Evolutionary conservation across 2,329 filamentous ascomycete species (phyloP), one percentile per base, ranked within the genome.

Genomic region (Monosporascus sp.): DNA sequence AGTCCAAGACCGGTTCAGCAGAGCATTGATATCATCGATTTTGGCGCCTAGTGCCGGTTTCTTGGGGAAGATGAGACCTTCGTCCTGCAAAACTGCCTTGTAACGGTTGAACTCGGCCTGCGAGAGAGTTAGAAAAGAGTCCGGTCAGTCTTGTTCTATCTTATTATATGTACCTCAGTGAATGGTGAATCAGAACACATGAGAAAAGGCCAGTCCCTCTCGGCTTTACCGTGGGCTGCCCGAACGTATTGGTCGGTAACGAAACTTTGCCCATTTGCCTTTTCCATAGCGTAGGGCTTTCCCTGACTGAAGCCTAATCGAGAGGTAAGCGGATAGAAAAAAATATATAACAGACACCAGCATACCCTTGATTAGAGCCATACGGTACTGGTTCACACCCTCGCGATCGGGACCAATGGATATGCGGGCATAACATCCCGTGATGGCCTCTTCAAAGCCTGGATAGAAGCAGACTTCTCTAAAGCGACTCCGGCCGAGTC

Each of bases 391-490:
- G 57, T 88, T 87, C 55, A 86, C 77, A 3, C 87, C 86, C 4
- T 85, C 79, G 11, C 82, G 81, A 66, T 95, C 88, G 14, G 87
- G 80, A 1, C 92, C 93, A 53, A 97, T 83, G 57, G 86, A 89
- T 59, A 97, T 84, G 50, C 94, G 89, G 38, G 87, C 87, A 68
- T 88, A 99, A 70, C 91, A 95, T 50, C 91, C 91, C 17, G 78
- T 84, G 63, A 97, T 88, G 31, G 88, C 81, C 8, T 88, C 76
- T 52, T 96, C 89, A 61, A 99, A 97, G 4, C 87, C 87, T 11
- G 94, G 94, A 62, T 92, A 93, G 74, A 96, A 96, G 78, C 91
- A 97, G 52, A 96, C 88, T 65, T 93, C 85, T 7, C 88, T 87
- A 69, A 99, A 96, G 65, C 91, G 89, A 60, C 83, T 88, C 57